phyloP scores from a whole-genome alignment of 2,329 filamentous ascomycete species.

The Xylaria sp. region DNA sequence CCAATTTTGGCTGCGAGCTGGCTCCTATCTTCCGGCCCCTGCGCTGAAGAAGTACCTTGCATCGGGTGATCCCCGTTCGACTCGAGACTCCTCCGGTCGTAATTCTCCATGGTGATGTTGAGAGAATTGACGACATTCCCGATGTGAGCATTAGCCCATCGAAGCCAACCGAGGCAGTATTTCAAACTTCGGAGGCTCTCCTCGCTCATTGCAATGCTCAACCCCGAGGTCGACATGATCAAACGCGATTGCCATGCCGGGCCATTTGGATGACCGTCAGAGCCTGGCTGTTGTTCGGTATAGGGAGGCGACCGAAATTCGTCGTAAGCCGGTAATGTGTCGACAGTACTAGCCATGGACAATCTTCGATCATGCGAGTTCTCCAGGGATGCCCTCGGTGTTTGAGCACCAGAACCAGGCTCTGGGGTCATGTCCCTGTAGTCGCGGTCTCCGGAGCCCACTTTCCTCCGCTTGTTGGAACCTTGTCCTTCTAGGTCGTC shows the following conservation, averaged over 20 bases:
- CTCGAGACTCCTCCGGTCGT: conserved; percentile 65
- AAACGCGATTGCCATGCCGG: conserved; percentile 80
- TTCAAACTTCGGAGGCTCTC: conserved; percentile 85
- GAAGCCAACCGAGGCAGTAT: conserved; percentile 83
- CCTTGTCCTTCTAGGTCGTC: conserved; percentile 60
- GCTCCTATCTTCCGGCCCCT: conserved; percentile 54
- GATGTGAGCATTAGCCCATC: conserved; percentile 84
- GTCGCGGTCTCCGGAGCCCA: conserved; percentile 49
- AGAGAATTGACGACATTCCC: conserved; percentile 78
- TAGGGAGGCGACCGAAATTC: conserved; percentile 80
- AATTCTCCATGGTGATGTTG: conserved; percentile 81
- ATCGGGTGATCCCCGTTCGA: conserved; percentile 42
- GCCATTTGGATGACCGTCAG: conserved; percentile 46
- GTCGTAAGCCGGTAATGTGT: conserved; percentile 86
- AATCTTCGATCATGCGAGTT: conserved; percentile 60
- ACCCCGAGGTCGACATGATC: conserved; percentile 88
- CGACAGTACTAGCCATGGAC: conserved; percentile 74
- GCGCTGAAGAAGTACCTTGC: conserved; percentile 39
- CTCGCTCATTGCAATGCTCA: conserved; percentile 91
- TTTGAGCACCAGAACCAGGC: conserved; percentile 44
- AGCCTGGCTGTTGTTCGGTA: conserved; percentile 63
- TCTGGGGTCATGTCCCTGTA: conserved; percentile 50
- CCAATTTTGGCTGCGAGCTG: conserved; percentile 72
- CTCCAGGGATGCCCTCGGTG: conserved; percentile 50
- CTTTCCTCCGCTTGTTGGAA: conserved; percentile 69